These are phyloP conservation scores for Akanthomyces uredinophilus DNA, from an alignment of 2,329 filamentous ascomycete genomes.

Conservation along the genomic window DNA sequence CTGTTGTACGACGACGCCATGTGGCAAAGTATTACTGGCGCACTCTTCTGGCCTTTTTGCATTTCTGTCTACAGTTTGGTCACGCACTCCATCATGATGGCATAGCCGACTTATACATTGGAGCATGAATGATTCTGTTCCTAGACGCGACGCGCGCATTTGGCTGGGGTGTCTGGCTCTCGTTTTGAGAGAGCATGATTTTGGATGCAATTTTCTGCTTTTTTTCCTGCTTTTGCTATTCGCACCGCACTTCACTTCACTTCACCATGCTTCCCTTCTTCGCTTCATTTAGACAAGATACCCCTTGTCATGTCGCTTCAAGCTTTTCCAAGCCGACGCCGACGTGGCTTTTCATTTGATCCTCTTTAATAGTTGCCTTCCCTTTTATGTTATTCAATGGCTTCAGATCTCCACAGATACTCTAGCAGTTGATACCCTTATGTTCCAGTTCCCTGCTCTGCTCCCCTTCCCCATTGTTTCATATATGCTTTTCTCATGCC, in stretches of 20 bases:
- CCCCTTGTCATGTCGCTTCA: conserved; percentile 27
- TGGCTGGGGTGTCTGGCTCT: not conserved
- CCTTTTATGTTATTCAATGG: not conserved
- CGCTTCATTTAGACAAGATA: conserved; percentile 33
- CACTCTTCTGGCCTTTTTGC: not conserved
- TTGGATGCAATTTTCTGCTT: not conserved
- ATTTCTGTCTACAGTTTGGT: not conserved
- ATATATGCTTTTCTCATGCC: not conserved
- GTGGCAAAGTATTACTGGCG: not conserved
- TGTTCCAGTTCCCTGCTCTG: not conserved
- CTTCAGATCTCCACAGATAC: not conserved
- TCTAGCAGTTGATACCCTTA: not conserved
- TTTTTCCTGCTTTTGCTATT: not conserved
- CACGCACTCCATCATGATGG: not conserved
- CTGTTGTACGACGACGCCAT: not conserved
- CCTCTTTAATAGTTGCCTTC: conserved; percentile 10
- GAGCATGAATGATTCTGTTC: conserved; percentile 1
- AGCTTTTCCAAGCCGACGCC: not conserved
- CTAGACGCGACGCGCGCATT: not conserved
- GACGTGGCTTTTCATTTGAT: not conserved
- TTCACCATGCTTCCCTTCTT: conserved; percentile 15
- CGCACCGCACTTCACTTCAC: not conserved
- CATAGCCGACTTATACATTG: not conserved
- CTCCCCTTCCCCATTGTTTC: conserved; percentile 1
- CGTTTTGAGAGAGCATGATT: not conserved